A percentile compares a stretch with the other conserved stretches of the same genome.
Conservation (phyloP, 305 asterid species). For the Fraxinus floribunda region DNA sequence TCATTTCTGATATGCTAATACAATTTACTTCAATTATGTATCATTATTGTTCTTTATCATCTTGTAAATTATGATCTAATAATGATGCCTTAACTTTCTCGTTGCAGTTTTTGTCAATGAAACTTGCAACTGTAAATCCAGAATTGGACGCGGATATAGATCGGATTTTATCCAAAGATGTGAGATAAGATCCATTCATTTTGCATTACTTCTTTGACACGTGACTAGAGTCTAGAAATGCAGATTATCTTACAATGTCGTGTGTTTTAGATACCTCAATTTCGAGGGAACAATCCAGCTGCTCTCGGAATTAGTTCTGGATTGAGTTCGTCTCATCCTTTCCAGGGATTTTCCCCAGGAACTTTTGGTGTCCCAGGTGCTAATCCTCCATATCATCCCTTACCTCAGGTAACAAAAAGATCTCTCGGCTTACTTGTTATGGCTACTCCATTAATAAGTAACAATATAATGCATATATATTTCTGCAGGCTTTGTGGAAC, state of each 20-base stretch:
- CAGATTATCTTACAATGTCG: neutral
- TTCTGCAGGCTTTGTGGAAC: constrained; percentile 59
- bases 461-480: neutral
- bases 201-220: neutral
- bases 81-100: constrained; percentile 10
- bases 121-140: constrained; percentile 89
- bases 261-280: constrained; percentile 52
- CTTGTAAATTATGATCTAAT: neutral
- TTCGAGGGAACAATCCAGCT: constrained; percentile 44
- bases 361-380: constrained; percentile 41
- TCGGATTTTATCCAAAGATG: constrained; percentile 70
- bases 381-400: constrained; percentile 44
- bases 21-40: neutral
- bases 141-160: constrained; percentile 70
- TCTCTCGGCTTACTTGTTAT: neutral
- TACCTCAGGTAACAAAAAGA: constrained; percentile 58
- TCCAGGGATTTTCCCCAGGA: constrained; percentile 56
- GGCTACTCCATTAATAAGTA: neutral
- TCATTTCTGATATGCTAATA: neutral
- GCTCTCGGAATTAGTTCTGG: constrained; percentile 47
- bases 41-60: neutral
- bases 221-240: neutral
- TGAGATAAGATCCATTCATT: constrained; percentile 31
- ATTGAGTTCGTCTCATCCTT: constrained; percentile 49
- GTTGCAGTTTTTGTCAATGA: constrained; percentile 87